Base-by-base conservation (phyloP, 31 red algal genomes). In the Bonnemaisonia californica region DNA sequence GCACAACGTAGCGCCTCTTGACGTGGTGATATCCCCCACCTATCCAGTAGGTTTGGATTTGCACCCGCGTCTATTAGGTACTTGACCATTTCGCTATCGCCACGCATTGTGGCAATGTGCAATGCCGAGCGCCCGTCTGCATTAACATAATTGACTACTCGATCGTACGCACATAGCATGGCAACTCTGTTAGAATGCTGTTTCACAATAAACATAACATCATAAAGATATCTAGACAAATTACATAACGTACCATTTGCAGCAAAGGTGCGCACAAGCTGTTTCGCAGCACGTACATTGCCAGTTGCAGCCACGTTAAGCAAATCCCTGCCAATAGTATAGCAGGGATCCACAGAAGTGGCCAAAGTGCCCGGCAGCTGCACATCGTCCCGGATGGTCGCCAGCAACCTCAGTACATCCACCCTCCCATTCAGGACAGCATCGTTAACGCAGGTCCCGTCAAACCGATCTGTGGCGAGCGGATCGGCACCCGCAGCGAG, bases 381-480 rank as follows among this genome's bases (percentile, higher is more conserved):
- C 55, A 78, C 74, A n/a, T 71, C 65, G 11, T 54, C 38, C 16
- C 37, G 59, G 42, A 64, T 68, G n/a, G 29, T 62, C 4, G 47
- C 66, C 5, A 91, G 63, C 47, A 69, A 69, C 16, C 80, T 4
- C 35, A 91, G 60, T 36, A 60, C 66, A 12, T 85, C 85, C 27
- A 56, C 34, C 48, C 83, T 77, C 13, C 83, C 84, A 54, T 69
- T 67, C 13, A 55, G 48, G 21, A 96, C 37, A 28, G 94, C 94
- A 48, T 96, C 94, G 24, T 80, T 40, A 26, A 93, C 73, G 30
- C 84, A 91, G 33, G 78, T 84, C 31, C 45, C 71, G 21, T 89
- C 94, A 42, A 88, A 92, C 47, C 94, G 85, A 62, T 96, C 94
- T 1, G 26, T 77, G 19, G 62, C 70, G 26, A 51, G 22, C 54